Conservation (phyloP, 2,329 filamentous ascomycete species). For the Aspergillus eucalypticola region DNA sequence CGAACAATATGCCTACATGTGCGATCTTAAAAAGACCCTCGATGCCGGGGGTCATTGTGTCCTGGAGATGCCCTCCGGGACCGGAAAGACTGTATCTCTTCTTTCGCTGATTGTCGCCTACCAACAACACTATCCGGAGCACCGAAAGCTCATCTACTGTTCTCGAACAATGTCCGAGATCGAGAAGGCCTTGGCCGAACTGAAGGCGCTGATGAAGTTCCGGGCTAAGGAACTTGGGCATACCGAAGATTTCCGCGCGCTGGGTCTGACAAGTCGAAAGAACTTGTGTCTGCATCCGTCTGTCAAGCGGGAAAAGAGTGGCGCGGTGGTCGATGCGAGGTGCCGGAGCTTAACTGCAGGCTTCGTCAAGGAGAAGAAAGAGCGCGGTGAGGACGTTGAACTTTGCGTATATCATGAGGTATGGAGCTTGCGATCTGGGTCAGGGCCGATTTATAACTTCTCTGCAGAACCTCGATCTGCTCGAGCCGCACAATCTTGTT, state of each 20-base stretch:
- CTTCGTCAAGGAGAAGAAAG: slow-evolving; percentile 97
- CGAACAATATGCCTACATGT: slow-evolving; percentile 79
- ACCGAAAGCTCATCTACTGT: slow-evolving; percentile 96
- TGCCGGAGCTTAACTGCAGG: slow-evolving; percentile 94
- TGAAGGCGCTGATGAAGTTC: slow-evolving; percentile 94
- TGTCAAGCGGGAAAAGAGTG: slow-evolving; percentile 95
- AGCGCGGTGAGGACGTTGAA: slow-evolving; percentile 89
- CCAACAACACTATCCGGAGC: slow-evolving; percentile 88
- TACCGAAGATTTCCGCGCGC: slow-evolving; percentile 87
- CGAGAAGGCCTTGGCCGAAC: slow-evolving; percentile 90
- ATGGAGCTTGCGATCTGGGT: slow-evolving; percentile 26
- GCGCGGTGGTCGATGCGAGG: slow-evolving; percentile 87
- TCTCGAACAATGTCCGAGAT: slow-evolving; percentile 99
- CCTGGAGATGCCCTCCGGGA: slow-evolving; percentile 97
- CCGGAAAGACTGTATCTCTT: slow-evolving; percentile 94
- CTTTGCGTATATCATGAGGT: slow-evolving; percentile 95
- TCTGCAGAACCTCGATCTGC: slow-evolving; percentile 78
- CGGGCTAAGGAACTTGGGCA: slow-evolving; percentile 83
- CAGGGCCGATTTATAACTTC: slow-evolving; percentile 23
- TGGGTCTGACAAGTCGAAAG: slow-evolving; percentile 93
- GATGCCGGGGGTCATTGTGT: slow-evolving; percentile 95
- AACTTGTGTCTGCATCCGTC: slow-evolving; percentile 95
- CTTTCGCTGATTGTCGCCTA: slow-evolving; percentile 95
- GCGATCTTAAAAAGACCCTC: slow-evolving; percentile 81
- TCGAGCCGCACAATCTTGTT: slow-evolving; percentile 92